Evolutionary conservation across 306 rosid genomes (phyloP).

Genomic region (Vachellia pachyceras): DNA sequence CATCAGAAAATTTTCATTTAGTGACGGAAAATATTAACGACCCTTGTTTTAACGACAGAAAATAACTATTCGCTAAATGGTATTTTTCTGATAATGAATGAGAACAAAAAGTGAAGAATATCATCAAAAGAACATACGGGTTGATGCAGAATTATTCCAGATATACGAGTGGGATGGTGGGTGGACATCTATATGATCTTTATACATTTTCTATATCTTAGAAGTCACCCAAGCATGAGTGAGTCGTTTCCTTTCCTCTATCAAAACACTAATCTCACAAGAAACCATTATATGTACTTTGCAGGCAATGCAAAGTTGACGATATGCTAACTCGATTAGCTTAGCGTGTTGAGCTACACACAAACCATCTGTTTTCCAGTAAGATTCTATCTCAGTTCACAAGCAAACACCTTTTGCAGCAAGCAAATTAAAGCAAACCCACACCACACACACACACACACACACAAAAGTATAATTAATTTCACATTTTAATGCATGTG

Average conservation of each 20-base stretch:
- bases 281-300: background rate
- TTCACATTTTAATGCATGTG: too few species aligned
- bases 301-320: background rate
- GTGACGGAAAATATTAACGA: too few species aligned
- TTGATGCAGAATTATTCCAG: background rate
- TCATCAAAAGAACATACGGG: background rate
- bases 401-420: conserved; percentile 50
- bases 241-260: conserved; percentile 14
- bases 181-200: background rate
- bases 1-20: too few species aligned
- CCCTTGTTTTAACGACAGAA: too few species aligned
- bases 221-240: conserved; percentile 48
- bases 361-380: background rate
- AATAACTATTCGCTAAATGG: too few species aligned
- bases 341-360: conserved; percentile 21
- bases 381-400: conserved; percentile 41
- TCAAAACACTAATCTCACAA: conserved; percentile 32
- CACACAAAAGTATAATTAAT: too few species aligned
- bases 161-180: background rate
- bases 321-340: background rate
- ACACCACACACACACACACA: too few species aligned
- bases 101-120: too few species aligned
- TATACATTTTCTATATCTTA: conserved; percentile 29
- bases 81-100: too few species aligned
- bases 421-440: too few species aligned